Evolutionary conservation across 805 yeast species (phyloP).

Genomic region (Wickerhamiella brachini): DNA sequence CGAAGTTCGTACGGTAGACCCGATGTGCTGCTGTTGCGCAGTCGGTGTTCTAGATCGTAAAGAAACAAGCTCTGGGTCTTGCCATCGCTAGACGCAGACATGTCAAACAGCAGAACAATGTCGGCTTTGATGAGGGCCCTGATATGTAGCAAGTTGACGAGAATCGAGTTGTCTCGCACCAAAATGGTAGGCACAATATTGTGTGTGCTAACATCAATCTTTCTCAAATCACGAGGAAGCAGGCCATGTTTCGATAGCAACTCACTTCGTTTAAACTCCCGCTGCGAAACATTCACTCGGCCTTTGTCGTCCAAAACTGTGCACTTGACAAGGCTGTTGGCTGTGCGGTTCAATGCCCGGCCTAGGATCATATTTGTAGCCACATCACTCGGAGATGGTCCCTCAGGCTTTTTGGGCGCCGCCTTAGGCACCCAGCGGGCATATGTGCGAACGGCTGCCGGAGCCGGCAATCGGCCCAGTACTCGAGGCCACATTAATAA

Average conservation of each 20-base stretch:
- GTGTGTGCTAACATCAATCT: conserved; percentile 64
- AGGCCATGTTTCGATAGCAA: conserved; percentile 62
- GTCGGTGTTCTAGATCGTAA: conserved; percentile 62
- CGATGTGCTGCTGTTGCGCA: conserved; percentile 29
- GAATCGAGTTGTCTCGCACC: conserved; percentile 60
- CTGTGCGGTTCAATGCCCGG: conserved; percentile 13
- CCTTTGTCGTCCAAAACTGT: conserved; percentile 69
- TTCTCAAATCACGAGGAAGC: conserved; percentile 80
- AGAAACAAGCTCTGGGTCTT: conserved; percentile 61
- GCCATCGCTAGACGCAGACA: conserved; percentile 39
- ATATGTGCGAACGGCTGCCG: neutral
- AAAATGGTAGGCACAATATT: conserved; percentile 86
- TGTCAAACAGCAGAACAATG: conserved; percentile 72
- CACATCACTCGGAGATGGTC: conserved; percentile 4
- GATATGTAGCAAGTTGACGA: conserved; percentile 74
- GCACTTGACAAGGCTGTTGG: conserved; percentile 44
- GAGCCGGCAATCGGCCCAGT: neutral
- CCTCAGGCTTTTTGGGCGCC: neutral
- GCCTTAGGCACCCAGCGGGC: neutral
- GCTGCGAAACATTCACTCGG: conserved; percentile 51
- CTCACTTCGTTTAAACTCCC: conserved; percentile 59
- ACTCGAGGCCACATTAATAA: neutral
- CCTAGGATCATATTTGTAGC: conserved; percentile 17
- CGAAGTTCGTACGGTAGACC: conserved; percentile 76
- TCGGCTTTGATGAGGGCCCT: conserved; percentile 79